Evolutionary conservation across 257 asterid genomes (phyloP).

Genomic region (Avicennia marina): DNA sequence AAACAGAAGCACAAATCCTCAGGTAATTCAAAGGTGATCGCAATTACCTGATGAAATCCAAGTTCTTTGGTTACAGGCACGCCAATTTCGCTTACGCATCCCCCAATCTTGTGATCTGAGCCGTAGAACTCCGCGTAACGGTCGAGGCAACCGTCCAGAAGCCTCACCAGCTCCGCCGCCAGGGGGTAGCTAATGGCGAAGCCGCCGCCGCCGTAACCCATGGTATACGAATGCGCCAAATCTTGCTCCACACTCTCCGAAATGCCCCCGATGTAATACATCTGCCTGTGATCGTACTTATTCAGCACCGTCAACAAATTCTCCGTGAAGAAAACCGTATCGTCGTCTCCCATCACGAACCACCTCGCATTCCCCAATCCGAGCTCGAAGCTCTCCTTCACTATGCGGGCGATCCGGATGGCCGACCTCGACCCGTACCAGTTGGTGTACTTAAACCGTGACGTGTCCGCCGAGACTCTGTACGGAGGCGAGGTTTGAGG

Average conservation of each 20-base stretch:
- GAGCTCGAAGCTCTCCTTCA: slow-evolving; percentile 59
- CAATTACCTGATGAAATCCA: slow-evolving; percentile 89
- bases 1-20: not conserved
- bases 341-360: slow-evolving; percentile 97
- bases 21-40: too few species aligned
- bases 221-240: slow-evolving; percentile 51
- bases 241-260: slow-evolving; percentile 95
- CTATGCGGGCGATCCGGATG: slow-evolving; percentile 61
- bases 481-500: slow-evolving; percentile 49
- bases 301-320: slow-evolving; percentile 51
- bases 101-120: slow-evolving; percentile 65
- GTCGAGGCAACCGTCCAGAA: slow-evolving; percentile 73
- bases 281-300: slow-evolving; percentile 57
- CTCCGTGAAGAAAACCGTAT: slow-evolving; percentile 70
- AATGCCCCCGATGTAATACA: slow-evolving; percentile 67
- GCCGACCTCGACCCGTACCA: slow-evolving; percentile 61
- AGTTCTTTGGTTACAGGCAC: slow-evolving; percentile 65
- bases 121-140: slow-evolving; percentile 69
- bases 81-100: slow-evolving; percentile 66
- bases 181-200: slow-evolving; percentile 74
- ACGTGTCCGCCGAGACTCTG: slow-evolving; percentile 48
- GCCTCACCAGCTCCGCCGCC: slow-evolving; percentile 58
- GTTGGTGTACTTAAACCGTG: slow-evolving; percentile 50
- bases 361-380: slow-evolving; percentile 57
- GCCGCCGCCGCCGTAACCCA: slow-evolving; percentile 95